Evolutionary conservation across 2,329 filamentous ascomycete genomes (phyloP).

Genomic region (Aspergillus novofumigatus): DNA sequence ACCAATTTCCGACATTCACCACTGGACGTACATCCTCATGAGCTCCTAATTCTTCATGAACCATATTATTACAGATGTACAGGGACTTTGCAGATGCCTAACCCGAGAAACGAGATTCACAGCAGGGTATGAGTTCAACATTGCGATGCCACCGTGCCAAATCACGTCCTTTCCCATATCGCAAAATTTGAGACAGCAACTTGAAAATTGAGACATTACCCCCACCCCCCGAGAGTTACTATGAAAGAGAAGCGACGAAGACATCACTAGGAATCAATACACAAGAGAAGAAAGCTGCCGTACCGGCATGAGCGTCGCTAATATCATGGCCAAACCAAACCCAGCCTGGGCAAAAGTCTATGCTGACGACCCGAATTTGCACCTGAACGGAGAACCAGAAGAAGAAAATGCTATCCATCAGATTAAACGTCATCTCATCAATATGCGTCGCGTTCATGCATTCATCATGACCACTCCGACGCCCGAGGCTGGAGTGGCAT

Average conservation of each 20-base stretch:
- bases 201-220: background rate
- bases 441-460: constrained; percentile 20
- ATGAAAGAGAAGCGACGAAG: background rate
- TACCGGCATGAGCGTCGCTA: constrained; percentile 3
- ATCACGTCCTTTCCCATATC: background rate
- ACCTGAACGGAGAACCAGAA: constrained; percentile 7
- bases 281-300: background rate
- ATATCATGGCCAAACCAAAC: constrained; percentile 14
- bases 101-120: background rate
- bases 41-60: background rate
- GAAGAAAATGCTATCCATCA: background rate
- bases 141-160: background rate
- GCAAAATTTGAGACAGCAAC: background rate
- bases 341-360: constrained; percentile 17
- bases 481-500: constrained; percentile 23
- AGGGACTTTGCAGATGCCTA: background rate
- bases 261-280: background rate
- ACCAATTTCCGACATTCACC: background rate
- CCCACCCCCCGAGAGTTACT: background rate
- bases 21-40: background rate
- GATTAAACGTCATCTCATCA: background rate
- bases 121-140: background rate
- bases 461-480: constrained; percentile 31
- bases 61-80: constrained; percentile 6
- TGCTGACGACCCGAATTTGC: constrained; percentile 10